Evolutionary conservation across 768 basidiomycete species (phyloP).

Genomic region (Termitomyces heimii): DNA sequence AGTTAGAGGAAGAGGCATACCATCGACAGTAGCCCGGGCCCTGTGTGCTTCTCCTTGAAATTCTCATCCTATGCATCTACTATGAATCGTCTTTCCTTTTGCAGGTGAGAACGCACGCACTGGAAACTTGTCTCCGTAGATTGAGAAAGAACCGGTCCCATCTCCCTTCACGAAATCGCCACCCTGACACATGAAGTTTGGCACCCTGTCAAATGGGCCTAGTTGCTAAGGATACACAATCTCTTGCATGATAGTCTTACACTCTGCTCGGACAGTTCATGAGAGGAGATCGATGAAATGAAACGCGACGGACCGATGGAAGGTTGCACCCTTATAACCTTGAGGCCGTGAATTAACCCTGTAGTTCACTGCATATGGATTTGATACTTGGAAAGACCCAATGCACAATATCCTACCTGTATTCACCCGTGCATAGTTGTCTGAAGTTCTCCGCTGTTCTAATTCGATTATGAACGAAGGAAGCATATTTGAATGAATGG

Average conservation of each 20-base stretch:
- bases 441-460: conserved; percentile 98
- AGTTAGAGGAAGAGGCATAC: conserved; percentile 28
- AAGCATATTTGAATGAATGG: not conserved
- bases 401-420: conserved; percentile 47
- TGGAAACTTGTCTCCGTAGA: conserved; percentile 92
- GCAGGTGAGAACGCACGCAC: conserved; percentile 34
- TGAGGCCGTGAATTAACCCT: conserved; percentile 83
- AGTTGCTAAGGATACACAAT: conserved; percentile 3
- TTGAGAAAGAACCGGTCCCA: conserved; percentile 94
- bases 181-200: conserved; percentile 98
- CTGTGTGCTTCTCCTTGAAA: conserved; percentile 84
- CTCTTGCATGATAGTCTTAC: conserved; percentile 33
- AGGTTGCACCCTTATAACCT: conserved; percentile 88
- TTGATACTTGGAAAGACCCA: conserved; percentile 3
- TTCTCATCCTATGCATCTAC: conserved; percentile 73
- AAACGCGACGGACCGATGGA: conserved; percentile 65
- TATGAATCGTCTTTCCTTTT: not conserved
- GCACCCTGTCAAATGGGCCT: conserved; percentile 45
- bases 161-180: conserved; percentile 95
- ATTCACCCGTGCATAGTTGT: conserved; percentile 97
- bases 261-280: conserved; percentile 42
- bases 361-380: conserved; percentile 9
- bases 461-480: not conserved
- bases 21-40: conserved; percentile 89
- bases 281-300: not conserved